phyloP scores from a whole-genome alignment of 2,329 filamentous ascomycete genomes.

The Aspergillus sp. region DNA sequence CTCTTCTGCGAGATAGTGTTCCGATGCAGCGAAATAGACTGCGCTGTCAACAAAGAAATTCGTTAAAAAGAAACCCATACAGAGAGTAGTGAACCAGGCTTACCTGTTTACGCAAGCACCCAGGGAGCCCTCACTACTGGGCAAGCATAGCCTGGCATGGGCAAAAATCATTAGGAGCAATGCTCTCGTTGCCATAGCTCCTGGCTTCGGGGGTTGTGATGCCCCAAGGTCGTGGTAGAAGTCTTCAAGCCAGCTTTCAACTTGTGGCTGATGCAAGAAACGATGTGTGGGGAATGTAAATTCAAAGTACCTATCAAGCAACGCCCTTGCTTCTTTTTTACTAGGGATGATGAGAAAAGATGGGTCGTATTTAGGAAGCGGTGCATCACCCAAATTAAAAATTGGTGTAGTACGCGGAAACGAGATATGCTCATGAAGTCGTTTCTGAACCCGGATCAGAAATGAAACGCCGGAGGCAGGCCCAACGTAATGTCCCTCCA shows the following conservation, averaged over 20 bases:
- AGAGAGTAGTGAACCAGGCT: background rate
- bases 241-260: conserved; percentile 18
- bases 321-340: conserved; percentile 9
- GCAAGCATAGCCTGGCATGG: conserved; percentile 48
- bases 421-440: conserved; percentile 13
- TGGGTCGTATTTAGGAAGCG: conserved; percentile 13
- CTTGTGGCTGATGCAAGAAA: conserved; percentile 17
- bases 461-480: conserved; percentile 18
- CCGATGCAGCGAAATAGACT: conserved; percentile 23
- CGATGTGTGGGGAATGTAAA: conserved; percentile 23
- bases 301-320: conserved; percentile 20
- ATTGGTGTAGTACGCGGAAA: conserved; percentile 14
- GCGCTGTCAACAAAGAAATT: conserved; percentile 7
- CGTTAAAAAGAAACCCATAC: background rate
- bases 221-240: conserved; percentile 14
- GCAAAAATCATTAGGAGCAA: conserved; percentile 56
- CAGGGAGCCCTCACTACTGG: conserved; percentile 18
- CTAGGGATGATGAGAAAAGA: conserved; percentile 15
- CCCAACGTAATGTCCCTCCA: conserved; percentile 19
- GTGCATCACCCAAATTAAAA: conserved; percentile 20
- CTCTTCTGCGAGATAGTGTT: conserved; percentile 35
- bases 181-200: conserved; percentile 35
- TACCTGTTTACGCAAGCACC: conserved; percentile 16
- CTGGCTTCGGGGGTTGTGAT: conserved; percentile 1
- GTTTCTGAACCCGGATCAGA: conserved; percentile 16